phyloP scores from a whole-genome alignment of 768 basidiomycete species.

The Mycena polygramma region DNA sequence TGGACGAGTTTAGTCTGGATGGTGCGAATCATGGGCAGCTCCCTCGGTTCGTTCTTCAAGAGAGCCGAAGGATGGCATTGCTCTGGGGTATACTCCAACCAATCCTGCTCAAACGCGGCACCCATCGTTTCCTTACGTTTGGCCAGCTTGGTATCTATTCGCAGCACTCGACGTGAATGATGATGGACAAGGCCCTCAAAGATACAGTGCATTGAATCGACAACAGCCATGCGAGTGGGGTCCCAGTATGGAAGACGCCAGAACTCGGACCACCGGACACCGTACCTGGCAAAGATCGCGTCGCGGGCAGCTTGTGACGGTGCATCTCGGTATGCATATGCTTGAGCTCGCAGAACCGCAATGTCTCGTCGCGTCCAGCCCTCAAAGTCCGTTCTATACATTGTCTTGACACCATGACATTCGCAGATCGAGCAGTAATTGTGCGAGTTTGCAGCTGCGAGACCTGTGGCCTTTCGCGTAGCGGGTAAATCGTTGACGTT shows the following conservation, averaged over 20 bases:
- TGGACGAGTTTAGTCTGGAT: conserved; percentile 31
- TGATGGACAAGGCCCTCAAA: conserved; percentile 39
- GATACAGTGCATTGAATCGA: conserved; percentile 51
- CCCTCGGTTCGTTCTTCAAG: conserved; percentile 21
- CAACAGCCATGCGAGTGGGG: conserved; percentile 41
- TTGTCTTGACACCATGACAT: conserved; percentile 31
- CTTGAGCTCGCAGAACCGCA: conserved; percentile 27
- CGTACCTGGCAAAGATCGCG: conserved; percentile 34
- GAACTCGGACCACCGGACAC: conserved; percentile 45
- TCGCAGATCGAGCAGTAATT: conserved; percentile 46
- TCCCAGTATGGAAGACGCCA: conserved; percentile 47
- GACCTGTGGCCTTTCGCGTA: conserved; percentile 40
- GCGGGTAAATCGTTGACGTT: conserved; percentile 48
- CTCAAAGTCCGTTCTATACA: conserved; percentile 34
- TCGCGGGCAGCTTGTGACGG: conserved; percentile 29
- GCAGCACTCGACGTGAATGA: conserved; percentile 37
- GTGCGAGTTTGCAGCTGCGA: conserved; percentile 40
- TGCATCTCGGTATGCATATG: conserved; percentile 29
- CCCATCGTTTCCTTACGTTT: conserved; percentile 25
- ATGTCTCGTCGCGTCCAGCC: conserved; percentile 31
- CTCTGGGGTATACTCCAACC: conserved; percentile 28
- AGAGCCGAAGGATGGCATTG: conserved; percentile 16
- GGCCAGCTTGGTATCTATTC: conserved; percentile 32
- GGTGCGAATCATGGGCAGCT: conserved; percentile 1
- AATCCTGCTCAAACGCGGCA: conserved; percentile 31